Evolutionary conservation across 768 basidiomycete species (phyloP), one percentile per base, ranked within the genome.

Genomic region (Amanita rimosa): DNA sequence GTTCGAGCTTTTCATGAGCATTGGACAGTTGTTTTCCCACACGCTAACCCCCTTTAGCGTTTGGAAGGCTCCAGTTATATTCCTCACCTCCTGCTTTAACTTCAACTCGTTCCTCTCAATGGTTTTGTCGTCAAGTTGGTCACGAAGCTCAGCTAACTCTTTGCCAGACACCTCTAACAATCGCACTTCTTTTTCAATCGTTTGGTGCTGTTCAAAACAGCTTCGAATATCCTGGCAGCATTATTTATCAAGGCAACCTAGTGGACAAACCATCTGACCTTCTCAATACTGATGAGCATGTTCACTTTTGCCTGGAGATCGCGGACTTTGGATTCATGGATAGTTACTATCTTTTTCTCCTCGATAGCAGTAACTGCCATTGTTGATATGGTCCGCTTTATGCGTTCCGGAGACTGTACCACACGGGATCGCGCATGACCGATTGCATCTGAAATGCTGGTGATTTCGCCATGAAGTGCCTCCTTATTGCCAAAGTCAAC

Each of bases 401-500:
- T 85, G 39, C 92, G 76, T 41, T 95, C 93, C 0, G 93, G 93
- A 0, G 89, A 92, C 61, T 92, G 88, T 3, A 96, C 91, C 53
- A 96, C 84, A 22, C 91, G 79, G 24, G 79, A 69, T 44, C 79
- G 73, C 0, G 81, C 81, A 37, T 82, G 77, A 10, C 67, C 65
- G 53, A 88, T 81, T 39, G 72, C 68, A 49, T 86, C 82, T 36
- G 74, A 67, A 19, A 81, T 66, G 38, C 72, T 70, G 6, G 75
- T 67, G 8, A 81, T 72, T 44, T 89, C 83, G 1, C 68, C 68
- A 52, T 76, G 77, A 22, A 86, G 67, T 50, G 64, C 70, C 67
- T 86, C 82, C 80, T 83, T 21, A 14, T 27, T 11, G 11, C 3
- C 27, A 46, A 38, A 52, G 42, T 24, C 49, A 31, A 16, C 26